Percentiles rank a stretch among this genome's conserved stretches.
These are phyloP conservation scores for Trichosporon coremiiforme DNA, from an alignment of 1,284 basidiomycete genomes.

Conservation along the genomic window DNA sequence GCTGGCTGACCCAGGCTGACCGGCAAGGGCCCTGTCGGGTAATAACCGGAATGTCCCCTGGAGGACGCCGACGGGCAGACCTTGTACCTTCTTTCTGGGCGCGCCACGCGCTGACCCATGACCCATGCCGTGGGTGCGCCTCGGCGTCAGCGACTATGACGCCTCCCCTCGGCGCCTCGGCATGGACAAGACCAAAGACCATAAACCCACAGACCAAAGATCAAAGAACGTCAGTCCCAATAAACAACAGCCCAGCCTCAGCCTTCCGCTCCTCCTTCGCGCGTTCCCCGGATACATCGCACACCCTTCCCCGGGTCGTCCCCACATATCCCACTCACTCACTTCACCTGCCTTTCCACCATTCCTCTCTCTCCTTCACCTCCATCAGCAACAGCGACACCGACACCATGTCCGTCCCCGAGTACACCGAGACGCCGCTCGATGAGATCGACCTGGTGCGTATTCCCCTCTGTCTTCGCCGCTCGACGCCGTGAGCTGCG, in stretches of 20 bases:
- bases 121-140: background rate
- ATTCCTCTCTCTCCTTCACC: background rate
- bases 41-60: background rate
- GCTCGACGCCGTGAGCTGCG: no score
- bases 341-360: background rate
- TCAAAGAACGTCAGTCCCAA: background rate
- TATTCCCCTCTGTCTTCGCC: background rate
- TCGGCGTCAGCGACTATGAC: background rate
- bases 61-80: no score
- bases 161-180: no score
- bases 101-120: background rate
- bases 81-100: no score
- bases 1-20: no score
- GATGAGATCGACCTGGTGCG: conserved; percentile 34
- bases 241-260: background rate
- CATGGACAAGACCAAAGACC: no score
- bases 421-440: conserved; percentile 32
- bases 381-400: background rate
- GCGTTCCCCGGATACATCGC: background rate
- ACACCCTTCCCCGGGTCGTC: background rate
- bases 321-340: background rate
- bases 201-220: no score
- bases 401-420: conserved; percentile 10
- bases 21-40: background rate
- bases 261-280: no score